These are phyloP conservation scores for Saprolegnia diclina DNA, from an alignment of 352 stramenopile genomes.

Conservation along the genomic window DNA sequence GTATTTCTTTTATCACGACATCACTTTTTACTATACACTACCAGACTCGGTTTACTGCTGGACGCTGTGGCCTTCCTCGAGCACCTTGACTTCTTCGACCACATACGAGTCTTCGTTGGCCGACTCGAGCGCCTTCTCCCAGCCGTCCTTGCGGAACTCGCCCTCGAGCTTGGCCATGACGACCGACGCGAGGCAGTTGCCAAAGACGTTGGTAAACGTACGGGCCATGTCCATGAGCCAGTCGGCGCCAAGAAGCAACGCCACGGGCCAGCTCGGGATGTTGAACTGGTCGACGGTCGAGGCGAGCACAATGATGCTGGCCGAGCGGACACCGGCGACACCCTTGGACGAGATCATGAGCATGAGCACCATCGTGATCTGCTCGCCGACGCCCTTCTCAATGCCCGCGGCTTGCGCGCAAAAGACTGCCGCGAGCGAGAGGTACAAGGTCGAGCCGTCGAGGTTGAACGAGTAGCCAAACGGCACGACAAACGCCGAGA, in stretches of 20 bases:
- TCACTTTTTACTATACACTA: no score
- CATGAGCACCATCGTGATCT: conserved; percentile 56
- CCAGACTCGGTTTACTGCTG: no score
- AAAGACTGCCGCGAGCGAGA: conserved; percentile 45
- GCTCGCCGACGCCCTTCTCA: conserved; percentile 46
- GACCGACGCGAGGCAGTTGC: conserved; percentile 48
- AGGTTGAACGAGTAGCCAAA: conserved; percentile 68
- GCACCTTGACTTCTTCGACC: conserved; percentile 5
- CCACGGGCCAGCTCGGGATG: conserved; percentile 52
- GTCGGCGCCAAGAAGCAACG: conserved; percentile 49
- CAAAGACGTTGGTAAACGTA: conserved; percentile 51
- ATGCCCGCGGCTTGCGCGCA: conserved; percentile 45
- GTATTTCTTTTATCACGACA: no score
- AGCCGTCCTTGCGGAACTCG: conserved; percentile 50
- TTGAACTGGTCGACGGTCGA: conserved; percentile 49
- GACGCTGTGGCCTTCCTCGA: background rate
- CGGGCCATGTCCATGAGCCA: conserved; percentile 60
- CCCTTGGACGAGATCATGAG: conserved; percentile 54
- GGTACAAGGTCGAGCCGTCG: conserved; percentile 49
- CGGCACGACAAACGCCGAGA: conserved; percentile 48
- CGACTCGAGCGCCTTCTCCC: conserved; percentile 30
- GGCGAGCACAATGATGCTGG: conserved; percentile 41
- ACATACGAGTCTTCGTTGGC: conserved; percentile 1
- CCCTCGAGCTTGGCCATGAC: conserved; percentile 61
- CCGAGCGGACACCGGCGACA: conserved; percentile 44